Percentiles rank a stretch among this genome's conserved stretches.
These are phyloP conservation scores for Nemania sp. DNA, from an alignment of 2,329 filamentous ascomycete genomes.

Conservation along the genomic window DNA sequence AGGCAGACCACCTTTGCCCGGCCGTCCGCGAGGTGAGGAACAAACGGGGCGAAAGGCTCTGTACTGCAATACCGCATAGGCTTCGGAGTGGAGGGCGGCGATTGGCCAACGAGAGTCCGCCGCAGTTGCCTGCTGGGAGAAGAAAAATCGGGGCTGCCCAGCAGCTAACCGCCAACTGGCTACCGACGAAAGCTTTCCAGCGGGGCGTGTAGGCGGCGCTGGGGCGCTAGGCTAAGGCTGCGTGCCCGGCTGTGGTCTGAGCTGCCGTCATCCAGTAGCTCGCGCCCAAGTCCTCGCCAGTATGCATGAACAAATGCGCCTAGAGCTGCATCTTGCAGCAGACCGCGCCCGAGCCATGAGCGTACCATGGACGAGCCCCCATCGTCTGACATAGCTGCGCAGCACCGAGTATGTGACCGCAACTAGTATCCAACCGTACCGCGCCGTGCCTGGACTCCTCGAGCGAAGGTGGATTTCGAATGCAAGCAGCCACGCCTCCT, in stretches of 20 bases:
- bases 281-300: slow-evolving; percentile 14
- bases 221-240: slow-evolving; percentile 22
- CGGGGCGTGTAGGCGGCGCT: too few species aligned
- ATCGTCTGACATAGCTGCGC: slow-evolving; percentile 5
- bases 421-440: not conserved
- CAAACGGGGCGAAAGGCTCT: slow-evolving; percentile 23
- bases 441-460: not conserved
- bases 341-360: not conserved
- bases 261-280: slow-evolving; percentile 20
- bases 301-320: slow-evolving; percentile 20
- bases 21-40: slow-evolving; percentile 14
- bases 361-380: slow-evolving; percentile 13
- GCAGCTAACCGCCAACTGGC: slow-evolving; percentile 20
- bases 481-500: slow-evolving; percentile 11
- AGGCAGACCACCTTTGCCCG: not conserved
- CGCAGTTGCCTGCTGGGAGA: slow-evolving; percentile 11
- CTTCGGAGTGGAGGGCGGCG: slow-evolving; percentile 11
- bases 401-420: slow-evolving; percentile 3
- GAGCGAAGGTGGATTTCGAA: not conserved
- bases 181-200: slow-evolving; percentile 13
- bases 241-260: slow-evolving; percentile 15
- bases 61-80: not conserved
- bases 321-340: slow-evolving; percentile 9
- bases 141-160: slow-evolving; percentile 16
- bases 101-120: slow-evolving; percentile 14